Evolutionary conservation across 192 early-diverging fungal species (phyloP).

Genomic region (Backusella circina): DNA sequence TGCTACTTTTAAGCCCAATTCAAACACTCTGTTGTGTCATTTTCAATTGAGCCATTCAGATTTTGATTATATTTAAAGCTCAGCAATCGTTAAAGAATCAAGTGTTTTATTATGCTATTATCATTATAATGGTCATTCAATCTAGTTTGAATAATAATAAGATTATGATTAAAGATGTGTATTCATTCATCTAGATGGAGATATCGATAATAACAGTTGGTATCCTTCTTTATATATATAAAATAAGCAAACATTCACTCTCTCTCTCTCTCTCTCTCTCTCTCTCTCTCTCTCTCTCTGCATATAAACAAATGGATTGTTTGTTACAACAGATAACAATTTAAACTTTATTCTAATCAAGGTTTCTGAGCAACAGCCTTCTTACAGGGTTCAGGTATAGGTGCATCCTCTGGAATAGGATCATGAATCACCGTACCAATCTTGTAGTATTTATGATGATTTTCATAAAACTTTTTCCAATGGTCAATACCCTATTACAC

Average conservation of each 20-base stretch:
- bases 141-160: not conserved
- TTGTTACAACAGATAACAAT: not conserved
- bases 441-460: conserved; percentile 82
- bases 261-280: no score
- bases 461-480: conserved; percentile 89
- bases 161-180: not conserved
- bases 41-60: not conserved
- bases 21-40: not conserved
- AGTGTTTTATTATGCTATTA: no score
- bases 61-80: not conserved
- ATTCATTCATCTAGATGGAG: not conserved
- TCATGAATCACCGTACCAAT: conserved; percentile 79
- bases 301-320: not conserved
- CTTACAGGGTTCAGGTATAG: conserved; percentile 79
- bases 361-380: conserved; percentile 48
- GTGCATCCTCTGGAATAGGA: conserved; percentile 78
- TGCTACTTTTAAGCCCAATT: not conserved
- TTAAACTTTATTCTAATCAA: conserved; percentile 3
- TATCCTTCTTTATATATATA: not conserved
- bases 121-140: not conserved
- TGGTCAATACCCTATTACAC: conserved; percentile 58
- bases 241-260: not conserved
- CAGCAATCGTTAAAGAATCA: not conserved
- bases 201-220: not conserved
- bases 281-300: no score